These are phyloP conservation scores for Aspergillus glaucus DNA, from an alignment of 2,329 filamentous ascomycete genomes.

Conservation along the genomic window DNA sequence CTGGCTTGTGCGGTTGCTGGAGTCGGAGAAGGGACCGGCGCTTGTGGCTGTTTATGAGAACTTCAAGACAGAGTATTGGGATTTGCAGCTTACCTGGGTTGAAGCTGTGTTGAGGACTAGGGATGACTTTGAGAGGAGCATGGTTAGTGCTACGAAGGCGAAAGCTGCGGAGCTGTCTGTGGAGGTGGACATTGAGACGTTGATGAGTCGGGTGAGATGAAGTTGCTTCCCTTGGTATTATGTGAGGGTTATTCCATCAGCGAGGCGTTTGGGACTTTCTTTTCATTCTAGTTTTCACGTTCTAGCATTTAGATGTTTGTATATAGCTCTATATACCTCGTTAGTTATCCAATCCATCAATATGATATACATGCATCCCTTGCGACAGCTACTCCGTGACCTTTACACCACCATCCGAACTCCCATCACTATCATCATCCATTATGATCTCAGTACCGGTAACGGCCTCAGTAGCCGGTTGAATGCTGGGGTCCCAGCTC, in stretches of 20 bases:
- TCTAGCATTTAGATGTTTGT: not conserved
- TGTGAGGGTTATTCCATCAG: conserved; percentile 7
- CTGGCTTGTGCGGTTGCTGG: conserved; percentile 71
- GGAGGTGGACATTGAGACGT: conserved; percentile 75
- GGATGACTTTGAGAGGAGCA: conserved; percentile 88
- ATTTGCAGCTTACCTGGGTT: conserved; percentile 90
- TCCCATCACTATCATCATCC: not conserved
- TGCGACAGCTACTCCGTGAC: not conserved
- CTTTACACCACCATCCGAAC: not conserved
- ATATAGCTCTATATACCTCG: not conserved
- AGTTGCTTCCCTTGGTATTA: not conserved
- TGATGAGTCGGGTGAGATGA: conserved; percentile 87
- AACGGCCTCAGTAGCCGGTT: too few species aligned
- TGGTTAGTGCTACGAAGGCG: conserved; percentile 83
- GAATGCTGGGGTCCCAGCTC: conserved; percentile 5
- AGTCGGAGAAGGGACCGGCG: conserved; percentile 62
- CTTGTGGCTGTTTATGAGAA: conserved; percentile 72
- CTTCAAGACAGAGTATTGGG: conserved; percentile 87
- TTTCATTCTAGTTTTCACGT: not conserved
- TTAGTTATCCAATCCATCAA: not conserved
- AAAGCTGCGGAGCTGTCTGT: conserved; percentile 80
- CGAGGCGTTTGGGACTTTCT: conserved; percentile 14
- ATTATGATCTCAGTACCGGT: not conserved
- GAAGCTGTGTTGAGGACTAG: conserved; percentile 79
- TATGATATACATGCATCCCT: not conserved